These are phyloP conservation scores for Cyclostephanos tholiformis DNA, from an alignment of 108 stramenopile genomes.

Conservation along the genomic window DNA sequence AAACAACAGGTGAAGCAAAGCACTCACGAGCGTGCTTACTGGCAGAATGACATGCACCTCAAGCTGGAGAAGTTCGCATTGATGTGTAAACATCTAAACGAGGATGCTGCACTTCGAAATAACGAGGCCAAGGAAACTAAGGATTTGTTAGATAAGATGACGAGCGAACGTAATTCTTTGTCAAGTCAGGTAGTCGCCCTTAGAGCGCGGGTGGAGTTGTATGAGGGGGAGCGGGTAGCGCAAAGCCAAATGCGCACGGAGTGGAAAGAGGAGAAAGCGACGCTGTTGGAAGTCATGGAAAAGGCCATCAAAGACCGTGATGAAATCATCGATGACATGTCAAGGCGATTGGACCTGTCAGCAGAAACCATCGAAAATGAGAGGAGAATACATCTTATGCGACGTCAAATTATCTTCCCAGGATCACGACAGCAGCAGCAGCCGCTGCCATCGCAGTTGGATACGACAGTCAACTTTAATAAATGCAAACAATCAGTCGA, in stretches of 20 bases:
- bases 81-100: constrained; percentile 70
- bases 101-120: constrained; percentile 59
- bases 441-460: not conserved
- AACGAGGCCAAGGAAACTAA: constrained; percentile 53
- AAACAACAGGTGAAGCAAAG: constrained; percentile 62
- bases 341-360: constrained; percentile 47
- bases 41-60: constrained; percentile 65
- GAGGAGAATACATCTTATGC: constrained; percentile 44
- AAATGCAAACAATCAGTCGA: not conserved
- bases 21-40: constrained; percentile 59
- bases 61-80: constrained; percentile 64
- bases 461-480: not conserved
- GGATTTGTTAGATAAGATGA: constrained; percentile 45
- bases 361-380: constrained; percentile 51
- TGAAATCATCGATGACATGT: constrained; percentile 50
- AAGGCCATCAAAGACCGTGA: constrained; percentile 49
- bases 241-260: constrained; percentile 29
- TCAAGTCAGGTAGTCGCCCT: constrained; percentile 49
- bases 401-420: constrained; percentile 69
- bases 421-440: constrained; percentile 13
- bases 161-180: constrained; percentile 58
- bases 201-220: constrained; percentile 41
- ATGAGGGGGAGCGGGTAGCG: constrained; percentile 53
- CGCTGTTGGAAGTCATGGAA: constrained; percentile 37
- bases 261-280: constrained; percentile 42